Evolutionary conservation across 2,329 filamentous ascomycete genomes (phyloP).

Genomic region (Clathrospora elynae): DNA sequence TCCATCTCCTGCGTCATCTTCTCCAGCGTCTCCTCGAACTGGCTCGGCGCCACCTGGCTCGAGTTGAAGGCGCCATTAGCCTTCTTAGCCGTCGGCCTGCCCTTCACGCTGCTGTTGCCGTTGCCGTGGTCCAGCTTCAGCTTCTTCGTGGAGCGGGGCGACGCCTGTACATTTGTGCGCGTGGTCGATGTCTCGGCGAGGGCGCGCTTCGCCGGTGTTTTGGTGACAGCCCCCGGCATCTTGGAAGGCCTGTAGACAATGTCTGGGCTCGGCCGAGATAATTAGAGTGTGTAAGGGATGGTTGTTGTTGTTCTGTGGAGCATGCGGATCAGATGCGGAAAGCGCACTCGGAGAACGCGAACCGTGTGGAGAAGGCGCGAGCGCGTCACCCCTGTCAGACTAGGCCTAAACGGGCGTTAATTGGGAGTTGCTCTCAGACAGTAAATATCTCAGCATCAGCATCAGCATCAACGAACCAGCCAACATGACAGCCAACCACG

Average conservation of each 20-base stretch:
- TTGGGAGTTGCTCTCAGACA: too few species aligned
- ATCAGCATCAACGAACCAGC: not conserved
- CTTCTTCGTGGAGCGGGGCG: conserved; percentile 71
- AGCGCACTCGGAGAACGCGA: conserved; percentile 30
- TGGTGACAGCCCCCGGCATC: conserved; percentile 43
- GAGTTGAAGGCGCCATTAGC: conserved; percentile 61
- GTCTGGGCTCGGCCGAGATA: not conserved
- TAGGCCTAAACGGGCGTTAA: too few species aligned
- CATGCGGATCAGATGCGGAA: conserved; percentile 22
- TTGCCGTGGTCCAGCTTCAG: conserved; percentile 73
- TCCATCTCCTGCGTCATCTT: conserved; percentile 94
- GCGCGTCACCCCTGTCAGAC: conserved; percentile 39
- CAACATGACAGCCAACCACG: conserved; percentile 19
- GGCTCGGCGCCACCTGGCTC: conserved; percentile 84
- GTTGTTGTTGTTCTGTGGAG: conserved; percentile 23
- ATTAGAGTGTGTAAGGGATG: not conserved
- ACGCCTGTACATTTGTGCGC: conserved; percentile 52
- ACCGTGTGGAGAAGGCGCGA: conserved; percentile 35
- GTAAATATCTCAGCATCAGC: not conserved
- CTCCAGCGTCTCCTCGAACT: conserved; percentile 94
- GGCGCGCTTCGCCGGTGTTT: conserved; percentile 53
- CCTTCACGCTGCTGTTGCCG: conserved; percentile 58
- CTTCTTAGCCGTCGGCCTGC: conserved; percentile 68
- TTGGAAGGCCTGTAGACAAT: too few species aligned
- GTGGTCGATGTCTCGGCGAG: conserved; percentile 54